Conservation (phyloP, 495 filamentous ascomycete genomes). For the Pseudoneurospora amorphoporcata region DNA sequence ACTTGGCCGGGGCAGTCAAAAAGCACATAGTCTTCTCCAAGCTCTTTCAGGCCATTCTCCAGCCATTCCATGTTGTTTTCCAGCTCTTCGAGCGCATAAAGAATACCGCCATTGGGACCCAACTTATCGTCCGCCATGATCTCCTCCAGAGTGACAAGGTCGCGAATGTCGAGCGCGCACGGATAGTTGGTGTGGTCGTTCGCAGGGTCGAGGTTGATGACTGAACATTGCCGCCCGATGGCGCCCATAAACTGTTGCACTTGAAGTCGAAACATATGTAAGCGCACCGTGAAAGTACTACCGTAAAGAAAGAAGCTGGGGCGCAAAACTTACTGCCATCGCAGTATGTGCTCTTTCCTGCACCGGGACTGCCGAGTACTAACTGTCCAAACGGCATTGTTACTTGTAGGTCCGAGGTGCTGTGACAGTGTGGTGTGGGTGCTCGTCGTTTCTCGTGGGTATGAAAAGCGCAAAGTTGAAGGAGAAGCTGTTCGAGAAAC, state of each 20-base stretch:
- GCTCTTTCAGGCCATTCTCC: conserved; percentile 60
- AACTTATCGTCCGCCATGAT: conserved; percentile 89
- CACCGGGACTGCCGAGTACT: conserved; percentile 83
- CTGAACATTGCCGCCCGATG: conserved; percentile 85
- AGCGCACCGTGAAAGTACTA: not conserved
- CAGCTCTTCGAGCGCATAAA: conserved; percentile 92
- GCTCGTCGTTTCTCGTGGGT: not conserved
- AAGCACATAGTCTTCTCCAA: conserved; percentile 84
- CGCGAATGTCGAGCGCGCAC: conserved; percentile 82
- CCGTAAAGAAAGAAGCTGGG: not conserved
- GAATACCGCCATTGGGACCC: conserved; percentile 82
- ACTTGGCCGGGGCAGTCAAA: conserved; percentile 97
- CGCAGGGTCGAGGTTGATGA: conserved; percentile 94
- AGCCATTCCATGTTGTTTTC: conserved; percentile 89
- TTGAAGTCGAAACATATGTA: conserved; percentile 10
- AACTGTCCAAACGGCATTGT: conserved; percentile 55
- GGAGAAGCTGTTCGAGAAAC: not conserved
- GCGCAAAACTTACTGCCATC: conserved; percentile 58
- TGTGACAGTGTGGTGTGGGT: not conserved
- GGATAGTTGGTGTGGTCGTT: conserved; percentile 77
- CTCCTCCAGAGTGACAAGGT: conserved; percentile 80
- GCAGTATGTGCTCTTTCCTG: conserved; percentile 95
- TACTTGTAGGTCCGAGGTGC: conserved; percentile 1
- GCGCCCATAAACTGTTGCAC: conserved; percentile 95
- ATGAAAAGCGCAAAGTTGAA: not conserved